These are phyloP conservation scores for Chlamydomonas sphaeroides DNA, from an alignment of 139 green algal genomes.

Conservation along the genomic window DNA sequence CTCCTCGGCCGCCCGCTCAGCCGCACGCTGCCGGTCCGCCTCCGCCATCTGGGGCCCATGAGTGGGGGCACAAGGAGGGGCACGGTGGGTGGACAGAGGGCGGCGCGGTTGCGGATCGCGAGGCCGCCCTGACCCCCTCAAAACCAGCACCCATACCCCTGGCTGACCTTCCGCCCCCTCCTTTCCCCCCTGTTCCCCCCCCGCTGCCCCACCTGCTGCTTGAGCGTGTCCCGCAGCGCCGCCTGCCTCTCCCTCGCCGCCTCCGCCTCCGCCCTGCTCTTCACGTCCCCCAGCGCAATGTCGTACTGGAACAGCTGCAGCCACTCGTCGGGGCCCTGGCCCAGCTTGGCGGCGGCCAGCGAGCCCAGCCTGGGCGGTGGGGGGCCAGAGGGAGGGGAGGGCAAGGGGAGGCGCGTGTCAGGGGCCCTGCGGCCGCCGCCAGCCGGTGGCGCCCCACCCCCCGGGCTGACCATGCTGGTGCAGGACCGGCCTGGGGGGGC, in stretches of 20 bases:
- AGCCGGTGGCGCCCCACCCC: no score
- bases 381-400: neutral
- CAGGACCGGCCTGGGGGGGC: no score
- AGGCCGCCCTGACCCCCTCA: no score
- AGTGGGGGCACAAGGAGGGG: no score
- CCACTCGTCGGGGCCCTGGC: constrained; percentile 11
- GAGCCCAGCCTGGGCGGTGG: constrained; percentile 10
- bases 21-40: neutral
- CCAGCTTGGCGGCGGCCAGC: neutral
- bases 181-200: neutral
- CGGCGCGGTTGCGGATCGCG: no score
- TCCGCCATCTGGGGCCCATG: constrained; percentile 23
- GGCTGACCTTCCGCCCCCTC: neutral
- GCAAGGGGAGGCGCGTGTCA: neutral
- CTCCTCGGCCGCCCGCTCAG: constrained; percentile 16
- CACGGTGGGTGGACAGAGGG: no score
- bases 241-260: neutral
- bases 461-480: no score
- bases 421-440: no score
- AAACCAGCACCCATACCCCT: no score
- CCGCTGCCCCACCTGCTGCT: neutral
- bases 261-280: neutral
- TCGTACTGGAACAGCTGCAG: constrained; percentile 16
- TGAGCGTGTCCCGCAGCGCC: neutral
- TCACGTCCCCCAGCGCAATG: neutral